Base-by-base conservation (phyloP, 2,329 filamentous ascomycete species). In the Lachnellula subtilissima region DNA sequence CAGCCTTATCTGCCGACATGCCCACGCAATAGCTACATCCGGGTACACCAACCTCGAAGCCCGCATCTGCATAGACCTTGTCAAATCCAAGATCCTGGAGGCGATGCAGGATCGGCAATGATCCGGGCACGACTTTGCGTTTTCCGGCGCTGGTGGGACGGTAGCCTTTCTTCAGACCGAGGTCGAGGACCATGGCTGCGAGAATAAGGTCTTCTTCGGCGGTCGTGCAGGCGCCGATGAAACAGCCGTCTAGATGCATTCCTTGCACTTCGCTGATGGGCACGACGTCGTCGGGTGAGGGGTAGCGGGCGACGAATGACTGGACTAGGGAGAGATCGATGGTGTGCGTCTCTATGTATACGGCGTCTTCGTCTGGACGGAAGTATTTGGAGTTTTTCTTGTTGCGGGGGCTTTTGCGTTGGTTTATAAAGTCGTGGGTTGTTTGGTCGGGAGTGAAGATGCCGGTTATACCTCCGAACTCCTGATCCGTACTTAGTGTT, bases 181-280 rank as follows among this genome's bases (percentile, higher is more conserved):
- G 65, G 52, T 73, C 65, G 0, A 78, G 67, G 2, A 77, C 72
- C 4, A 77, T 63, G 0, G 71, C 74, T 0, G 66, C 75, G 5
- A 77, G 64, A 12, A 77, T 69, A 1, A 77, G 61, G 52, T 78
- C 75, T 59, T 77, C 75, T 52, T 76, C 73, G 0, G 75, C 67
- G 0, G 75, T 77, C 1, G 75, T 78, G 60, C 75, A 78, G 1
- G 75, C 75, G 1, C 75, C 75, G 22, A 78, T 77, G 60, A 78
- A 78, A 52, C 70, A 72, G 2, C 75, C 75, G 50, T 77, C 73
- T 2, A 77, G 62, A 1, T 60, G 15, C 40, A 66, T 70, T 1
- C 64, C 67, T 1, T 57, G 62, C 12, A 68, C 61, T n/a, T 73
- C 69, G 0, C 60, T 61, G 0, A 77, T 71, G 1, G 75, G 70